phyloP scores from a whole-genome alignment of 2,329 filamentous ascomycete genomes.

The Eurotiales sp. region DNA sequence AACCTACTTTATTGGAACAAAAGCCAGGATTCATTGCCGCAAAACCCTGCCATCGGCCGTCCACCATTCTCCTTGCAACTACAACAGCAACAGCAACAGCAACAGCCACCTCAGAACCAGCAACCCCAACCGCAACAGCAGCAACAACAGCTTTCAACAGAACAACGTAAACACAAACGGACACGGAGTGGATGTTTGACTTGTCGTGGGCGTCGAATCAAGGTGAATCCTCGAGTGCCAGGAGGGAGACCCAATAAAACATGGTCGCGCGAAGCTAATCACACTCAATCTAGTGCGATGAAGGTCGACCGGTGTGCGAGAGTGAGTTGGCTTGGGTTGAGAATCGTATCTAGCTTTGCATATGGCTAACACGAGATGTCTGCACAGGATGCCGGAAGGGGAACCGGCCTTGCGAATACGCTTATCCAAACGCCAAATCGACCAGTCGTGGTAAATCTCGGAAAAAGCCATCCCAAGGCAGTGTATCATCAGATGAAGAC shows the following conservation, averaged over 20 bases:
- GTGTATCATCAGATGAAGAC: slow-evolving; percentile 50
- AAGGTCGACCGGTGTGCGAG: slow-evolving; percentile 81
- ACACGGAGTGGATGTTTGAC: slow-evolving; percentile 94
- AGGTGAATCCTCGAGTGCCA: slow-evolving; percentile 41
- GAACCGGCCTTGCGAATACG: slow-evolving; percentile 84
- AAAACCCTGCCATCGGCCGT: slow-evolving; percentile 14
- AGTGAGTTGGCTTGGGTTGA: slow-evolving; percentile 41
- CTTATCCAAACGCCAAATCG: slow-evolving; percentile 55
- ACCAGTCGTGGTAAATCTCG: slow-evolving; percentile 44
- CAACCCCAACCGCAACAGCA: not conserved
- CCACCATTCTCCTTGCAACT: slow-evolving; percentile 27
- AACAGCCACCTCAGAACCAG: slow-evolving; percentile 26
- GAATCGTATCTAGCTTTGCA: not conserved
- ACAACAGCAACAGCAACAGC: slow-evolving; percentile 16
- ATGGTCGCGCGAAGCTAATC: too few species aligned
- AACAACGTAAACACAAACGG: slow-evolving; percentile 86
- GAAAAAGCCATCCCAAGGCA: slow-evolving; percentile 40
- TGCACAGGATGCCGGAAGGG: slow-evolving; percentile 79
- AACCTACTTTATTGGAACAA: slow-evolving; percentile 44
- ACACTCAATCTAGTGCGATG: slow-evolving; percentile 67
- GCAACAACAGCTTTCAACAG: slow-evolving; percentile 29
- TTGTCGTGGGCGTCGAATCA: slow-evolving; percentile 83
- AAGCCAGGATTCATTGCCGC: slow-evolving; percentile 8
- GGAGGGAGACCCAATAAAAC: not conserved
- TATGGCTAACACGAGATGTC: slow-evolving; percentile 1